Conservation (phyloP, 2,329 filamentous ascomycete genomes). For the Penicillium italicum region DNA sequence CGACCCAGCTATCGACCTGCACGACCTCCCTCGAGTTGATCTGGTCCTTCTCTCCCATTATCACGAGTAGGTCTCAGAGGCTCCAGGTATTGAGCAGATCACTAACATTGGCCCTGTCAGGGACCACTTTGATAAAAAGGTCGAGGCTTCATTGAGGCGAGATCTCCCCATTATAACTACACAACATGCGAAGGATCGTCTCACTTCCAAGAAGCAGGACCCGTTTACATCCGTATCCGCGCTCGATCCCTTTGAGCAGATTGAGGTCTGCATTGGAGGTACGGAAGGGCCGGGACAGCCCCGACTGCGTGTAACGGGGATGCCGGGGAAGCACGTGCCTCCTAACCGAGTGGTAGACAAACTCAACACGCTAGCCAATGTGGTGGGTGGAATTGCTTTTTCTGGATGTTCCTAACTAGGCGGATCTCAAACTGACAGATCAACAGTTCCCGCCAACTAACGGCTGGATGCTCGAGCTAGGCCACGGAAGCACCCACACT, state of each 20-base stretch:
- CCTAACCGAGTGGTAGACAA: conserved; percentile 39
- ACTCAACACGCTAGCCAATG: conserved; percentile 48
- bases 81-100: neutral
- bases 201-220: conserved; percentile 47
- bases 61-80: conserved; percentile 45
- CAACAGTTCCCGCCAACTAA: conserved; percentile 59
- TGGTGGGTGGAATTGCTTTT: conserved; percentile 26
- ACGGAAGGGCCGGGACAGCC: conserved; percentile 28
- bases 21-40: conserved; percentile 58
- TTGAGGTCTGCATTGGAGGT: conserved; percentile 44
- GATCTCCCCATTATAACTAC: conserved; percentile 62
- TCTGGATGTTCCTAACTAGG: neutral
- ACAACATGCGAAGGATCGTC: conserved; percentile 55
- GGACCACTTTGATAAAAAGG: conserved; percentile 55
- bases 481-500: conserved; percentile 36
- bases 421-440: neutral
- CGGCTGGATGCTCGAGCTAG: conserved; percentile 64
- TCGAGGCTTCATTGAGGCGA: conserved; percentile 50
- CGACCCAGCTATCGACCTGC: conserved; percentile 59
- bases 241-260: conserved; percentile 55
- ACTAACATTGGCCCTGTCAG: conserved; percentile 9
- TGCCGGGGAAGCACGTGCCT: conserved; percentile 63
- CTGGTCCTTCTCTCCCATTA: conserved; percentile 62
- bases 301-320: conserved; percentile 56
- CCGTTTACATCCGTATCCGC: conserved; percentile 54